Base-by-base conservation (phyloP, 805 yeast genomes). In the Suhomyces faveliae region DNA sequence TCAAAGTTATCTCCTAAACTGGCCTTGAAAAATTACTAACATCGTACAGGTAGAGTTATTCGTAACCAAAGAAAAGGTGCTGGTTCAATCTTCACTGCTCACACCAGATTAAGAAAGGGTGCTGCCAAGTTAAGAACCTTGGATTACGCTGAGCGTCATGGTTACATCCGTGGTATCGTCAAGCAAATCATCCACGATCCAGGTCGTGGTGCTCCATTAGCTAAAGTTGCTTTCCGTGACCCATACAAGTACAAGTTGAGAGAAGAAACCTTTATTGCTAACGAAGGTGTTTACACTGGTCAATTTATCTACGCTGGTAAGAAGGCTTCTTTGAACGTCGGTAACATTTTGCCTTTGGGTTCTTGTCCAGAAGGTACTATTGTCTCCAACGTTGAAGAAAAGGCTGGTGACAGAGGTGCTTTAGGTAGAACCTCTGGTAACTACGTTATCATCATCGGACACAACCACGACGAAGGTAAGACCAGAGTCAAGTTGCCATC, bases 41-140 rank as follows among this genome's bases (percentile, higher is more conserved):
- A 42, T 44, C 37, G 35, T 24, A 20, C 67, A 84, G 96, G 96
- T 88, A 89, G 98, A 87, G 99, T 94, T 81, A 94, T 94, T 84
- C 96, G 99, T 84, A 94, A 94, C 87, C 99, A 94, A 87, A 91
- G 99, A 90, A 94, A 94, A 84, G 98, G 98, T 87, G 96, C 97
- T 79, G 98, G 99, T 76, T 92, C 98, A 72, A 90, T 94, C 85
- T 94, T 94, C 90, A 87, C 96, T 76, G 85, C 99, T 72, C 96
- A 92, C 94, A 92, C 98, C 85, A 92, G 98, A 82, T 89, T 94
- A 79, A 90, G 99, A 88, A 89, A 94, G 83, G 99, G 99, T 78
- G 98, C 99, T 76, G 99, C 99, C 76, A 92, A 92, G 89, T 86
- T 92, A 78, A 89, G 99, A 87, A 87, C 96, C 75, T 86, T 92